Evolutionary conservation across 225 moss, liverwort and hornwort genomes (phyloP), one percentile per base, ranked within the genome.

Genomic region (Pseudisothecium myosuroides): DNA sequence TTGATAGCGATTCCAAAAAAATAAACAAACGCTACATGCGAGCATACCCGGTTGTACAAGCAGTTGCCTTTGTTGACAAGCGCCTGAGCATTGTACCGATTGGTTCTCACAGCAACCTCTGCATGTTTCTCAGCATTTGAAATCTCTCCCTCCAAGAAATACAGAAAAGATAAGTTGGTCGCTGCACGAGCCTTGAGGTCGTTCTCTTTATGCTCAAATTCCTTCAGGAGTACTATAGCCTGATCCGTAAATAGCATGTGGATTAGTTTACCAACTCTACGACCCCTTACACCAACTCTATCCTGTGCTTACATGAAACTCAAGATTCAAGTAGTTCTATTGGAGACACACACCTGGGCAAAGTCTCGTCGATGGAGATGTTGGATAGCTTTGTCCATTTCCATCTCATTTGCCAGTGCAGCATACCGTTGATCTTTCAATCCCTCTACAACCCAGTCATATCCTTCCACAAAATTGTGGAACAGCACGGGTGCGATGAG

Each of bases 1-100:
- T 41, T 66, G 60, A 52, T 83, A 21, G 22, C 7, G n/a, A 47
- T 59, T 76, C 17, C 4, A 29, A n/a, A 68, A 41, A 41, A 66
- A n/a, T 23, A 3, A 32, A 58, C 41, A 75, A 54, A 49, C 32
- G 83, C 17, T n/a, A 19, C 21, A 59, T 34, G 59, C 74, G 10
- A 82, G 62, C 67, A 88, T 92, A 96, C 96, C 88, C 88, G 93
- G 36, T 90, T 90, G 85, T 88, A 99, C 36, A 96, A 82, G 89
- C 97, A 99, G 65, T 99, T 99, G 83, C 96, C 99, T 89, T 94
- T 94, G 89, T 99, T 97, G 32, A 99, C 97, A 83, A 99, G 94
- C 54, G 99, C 97, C 55, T 89, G 95, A 69, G 96, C 92, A 88
- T 97, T 99, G 78, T 94, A 95, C 52, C 94, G 91, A 87, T 97